These are phyloP conservation scores for Tillandsia leiboldiana DNA, from an alignment of 176 grass and related monocot genomes.

Conservation along the genomic window DNA sequence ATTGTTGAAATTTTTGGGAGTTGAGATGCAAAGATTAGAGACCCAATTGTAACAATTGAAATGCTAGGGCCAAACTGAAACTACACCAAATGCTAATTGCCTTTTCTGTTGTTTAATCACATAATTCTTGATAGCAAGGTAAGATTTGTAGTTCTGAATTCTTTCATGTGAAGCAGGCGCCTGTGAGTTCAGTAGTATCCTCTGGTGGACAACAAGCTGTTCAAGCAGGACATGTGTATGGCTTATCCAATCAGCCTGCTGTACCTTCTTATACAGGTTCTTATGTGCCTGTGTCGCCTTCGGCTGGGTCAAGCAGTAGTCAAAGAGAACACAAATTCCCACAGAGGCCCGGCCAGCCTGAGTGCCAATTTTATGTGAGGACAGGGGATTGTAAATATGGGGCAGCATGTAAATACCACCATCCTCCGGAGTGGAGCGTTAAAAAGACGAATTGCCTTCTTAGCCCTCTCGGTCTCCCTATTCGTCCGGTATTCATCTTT, in stretches of 20 bases:
- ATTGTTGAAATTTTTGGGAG: too few species aligned
- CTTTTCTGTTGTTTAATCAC: not conserved
- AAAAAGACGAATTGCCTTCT: constrained; percentile 36
- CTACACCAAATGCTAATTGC: not conserved
- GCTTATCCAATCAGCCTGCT: constrained; percentile 36
- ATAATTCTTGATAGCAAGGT: not conserved
- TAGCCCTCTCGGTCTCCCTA: constrained; percentile 52
- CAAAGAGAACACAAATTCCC: constrained; percentile 42
- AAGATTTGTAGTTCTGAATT: not conserved
- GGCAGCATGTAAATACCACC: constrained; percentile 53
- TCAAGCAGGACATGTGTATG: constrained; percentile 46
- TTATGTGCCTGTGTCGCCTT: constrained; percentile 34
- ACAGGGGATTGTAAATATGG: constrained; percentile 73
- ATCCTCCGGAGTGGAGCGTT: constrained; percentile 44
- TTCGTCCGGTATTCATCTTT: constrained; percentile 51
- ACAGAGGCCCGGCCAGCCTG: constrained; percentile 64
- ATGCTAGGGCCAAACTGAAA: not conserved
- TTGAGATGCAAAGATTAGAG: too few species aligned
- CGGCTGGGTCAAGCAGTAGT: constrained; percentile 28
- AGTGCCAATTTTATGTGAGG: constrained; percentile 68
- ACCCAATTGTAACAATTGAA: not conserved
- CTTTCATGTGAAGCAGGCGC: constrained; percentile 32
- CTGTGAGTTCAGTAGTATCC: constrained; percentile 38
- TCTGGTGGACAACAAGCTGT: constrained; percentile 48
- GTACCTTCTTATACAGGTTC: constrained; percentile 29